phyloP scores from a whole-genome alignment of 1,139 yeast species.

The Suhomyces panamericanus region DNA sequence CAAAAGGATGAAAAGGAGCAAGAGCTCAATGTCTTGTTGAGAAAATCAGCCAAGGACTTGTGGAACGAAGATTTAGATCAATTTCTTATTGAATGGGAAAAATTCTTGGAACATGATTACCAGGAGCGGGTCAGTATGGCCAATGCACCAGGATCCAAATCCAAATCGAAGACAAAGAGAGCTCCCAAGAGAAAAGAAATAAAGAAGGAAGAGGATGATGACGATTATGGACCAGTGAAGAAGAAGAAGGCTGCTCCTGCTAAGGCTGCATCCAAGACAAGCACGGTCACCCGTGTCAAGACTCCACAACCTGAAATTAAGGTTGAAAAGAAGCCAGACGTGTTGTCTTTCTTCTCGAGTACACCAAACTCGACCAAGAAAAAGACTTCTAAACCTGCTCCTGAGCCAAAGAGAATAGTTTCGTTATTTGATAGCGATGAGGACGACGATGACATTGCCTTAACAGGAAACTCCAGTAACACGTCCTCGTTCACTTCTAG shows the following conservation, averaged over 20 bases:
- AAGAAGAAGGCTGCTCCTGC: constrained; percentile 15
- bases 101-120: constrained; percentile 47
- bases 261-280: constrained; percentile 5
- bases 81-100: constrained; percentile 65
- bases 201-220: constrained; percentile 19
- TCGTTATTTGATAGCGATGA: constrained; percentile 38
- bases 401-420: constrained; percentile 13
- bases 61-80: constrained; percentile 84
- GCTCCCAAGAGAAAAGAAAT: constrained; percentile 20
- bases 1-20: constrained; percentile 73
- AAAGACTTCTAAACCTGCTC: constrained; percentile 11
- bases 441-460: constrained; percentile 25
- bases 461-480: not conserved
- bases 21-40: constrained; percentile 67
- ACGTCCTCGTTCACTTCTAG: constrained; percentile 5
- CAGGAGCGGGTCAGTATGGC: constrained; percentile 33
- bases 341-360: constrained; percentile 23
- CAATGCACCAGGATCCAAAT: constrained; percentile 27
- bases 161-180: constrained; percentile 29
- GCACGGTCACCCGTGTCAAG: not conserved
- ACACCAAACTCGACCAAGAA: constrained; percentile 9
- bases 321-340: constrained; percentile 16
- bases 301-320: constrained; percentile 7
- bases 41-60: constrained; percentile 77
- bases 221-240: constrained; percentile 15